Base-by-base conservation (phyloP, 1,284 basidiomycete species). In the Ceratobasidium sp. region DNA sequence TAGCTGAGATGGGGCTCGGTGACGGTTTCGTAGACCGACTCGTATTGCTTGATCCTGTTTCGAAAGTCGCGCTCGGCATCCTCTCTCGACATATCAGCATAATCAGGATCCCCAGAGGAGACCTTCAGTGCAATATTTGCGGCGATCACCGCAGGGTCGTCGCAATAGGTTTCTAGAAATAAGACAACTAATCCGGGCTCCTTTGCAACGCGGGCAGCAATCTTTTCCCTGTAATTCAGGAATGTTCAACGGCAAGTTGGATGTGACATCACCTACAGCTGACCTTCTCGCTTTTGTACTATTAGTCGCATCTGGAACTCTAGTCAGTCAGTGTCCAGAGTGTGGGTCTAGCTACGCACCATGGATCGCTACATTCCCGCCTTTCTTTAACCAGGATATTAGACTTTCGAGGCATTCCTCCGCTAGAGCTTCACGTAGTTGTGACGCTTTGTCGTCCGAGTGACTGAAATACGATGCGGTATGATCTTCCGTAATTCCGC, bases 291-390 rank as follows among this genome's bases (percentile, higher is more conserved):
- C 85, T 46, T 84, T 85, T 0, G 95, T 96, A 78, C 93, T 96
- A 80, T 98, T 98, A 11, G 96, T 98, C 0, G 96, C 96, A 82
- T 98, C 94, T 95, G 75, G 2, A 28, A 9, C 5, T 38, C 18
- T 26, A 6, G 2, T 44, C n/a, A 38, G 54, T 30, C 7, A 21
- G 13, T 23, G 13, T 44, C 14, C 14, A 9, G 32, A 28, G 50
- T 13, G 26, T 35, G 13, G 26, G 1, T 3, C 14, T 23, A 14
- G 57, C 49, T 35, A 79, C 86, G 67, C 77, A 94, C 95, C 97
- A 82, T 98, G 97, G 77, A 99, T 98, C 8, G 95, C 98, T 41
- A 99, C 97, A 79, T 99, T 99, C 0, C 98, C 97, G 16, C 95
- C 95, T 50, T 91, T 89, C 82, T 94, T 96, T 71, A 99, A 83